Evolutionary conservation across 306 rosid species (phyloP), one percentile per base, ranked within the genome.

Genomic region (Senna siamea): DNA sequence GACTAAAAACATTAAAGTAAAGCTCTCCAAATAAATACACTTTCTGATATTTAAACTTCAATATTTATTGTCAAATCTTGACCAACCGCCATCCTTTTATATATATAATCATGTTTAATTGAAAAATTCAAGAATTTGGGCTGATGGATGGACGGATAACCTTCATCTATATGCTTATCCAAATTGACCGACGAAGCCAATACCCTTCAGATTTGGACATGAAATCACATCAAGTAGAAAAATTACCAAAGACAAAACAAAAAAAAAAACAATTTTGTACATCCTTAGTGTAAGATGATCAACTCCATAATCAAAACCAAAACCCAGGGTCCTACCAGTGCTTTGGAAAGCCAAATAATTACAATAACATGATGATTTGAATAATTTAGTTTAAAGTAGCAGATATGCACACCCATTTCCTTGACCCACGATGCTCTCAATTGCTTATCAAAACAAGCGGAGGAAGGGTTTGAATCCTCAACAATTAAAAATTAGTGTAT

Each of bases 401-500:
- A 53, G 34, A 19, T 37, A 67, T 81, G 81, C 72, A 12, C 78
- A 65, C 77, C 85, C 85, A 83, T 82, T 41, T 74, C 60, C 69
- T 58, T 75, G 87, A 69, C 89, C 85, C 89, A 83, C 86, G 54
- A 6, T 70, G 52, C 55, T 48, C 78, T 74, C 60, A 79, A 68
- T 77, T 82, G 43, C 56, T 76, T 74, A 18, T 74, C 72, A 66
- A 53, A 81, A 40, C 74, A 78, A 70, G 72, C 70, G 58, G 75
- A 73, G 72, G n/a, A n/a, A n/a, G n/a, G n/a, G n/a, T n/a, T n/a
- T n/a, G n/a, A n/a, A n/a, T n/a, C n/a, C n/a, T n/a, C n/a, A n/a
- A n/a, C n/a, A n/a, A n/a, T n/a, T n/a, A n/a, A n/a, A n/a, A n/a
- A n/a, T n/a, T n/a, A n/a, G n/a, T n/a, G n/a, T n/a, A n/a, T n/a